These are phyloP conservation scores for Austroboletus festivus DNA, from an alignment of 768 basidiomycete genomes.

Conservation along the genomic window DNA sequence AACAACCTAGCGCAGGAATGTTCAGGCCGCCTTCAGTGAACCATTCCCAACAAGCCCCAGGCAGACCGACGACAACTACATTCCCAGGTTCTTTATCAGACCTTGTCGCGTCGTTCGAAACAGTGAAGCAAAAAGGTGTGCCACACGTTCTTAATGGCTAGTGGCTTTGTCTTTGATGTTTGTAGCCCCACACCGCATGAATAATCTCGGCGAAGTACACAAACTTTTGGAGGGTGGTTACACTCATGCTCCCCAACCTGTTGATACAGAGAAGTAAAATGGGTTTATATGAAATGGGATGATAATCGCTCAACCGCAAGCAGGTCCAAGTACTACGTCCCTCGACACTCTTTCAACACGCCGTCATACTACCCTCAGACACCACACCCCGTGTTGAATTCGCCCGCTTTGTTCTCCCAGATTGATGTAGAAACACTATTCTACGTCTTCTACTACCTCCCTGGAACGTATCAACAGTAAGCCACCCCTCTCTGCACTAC, in stretches of 20 bases:
- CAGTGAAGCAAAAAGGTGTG: slow-evolving; percentile 92
- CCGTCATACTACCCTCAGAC: slow-evolving; percentile 92
- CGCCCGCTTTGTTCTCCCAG: slow-evolving; percentile 81
- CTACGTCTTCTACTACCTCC: slow-evolving; percentile 97
- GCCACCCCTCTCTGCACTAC: background rate
- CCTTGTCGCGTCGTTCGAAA: slow-evolving; percentile 91
- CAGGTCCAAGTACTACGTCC: slow-evolving; percentile 96
- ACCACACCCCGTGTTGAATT: slow-evolving; percentile 75
- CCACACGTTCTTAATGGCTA: background rate
- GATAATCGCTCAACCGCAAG: slow-evolving; percentile 8
- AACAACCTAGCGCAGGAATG: slow-evolving; percentile 38
- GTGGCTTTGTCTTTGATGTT: slow-evolving; percentile 2
- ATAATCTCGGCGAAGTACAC: slow-evolving; percentile 86
- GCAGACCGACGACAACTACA: slow-evolving; percentile 43
- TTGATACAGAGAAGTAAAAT: slow-evolving; percentile 93
- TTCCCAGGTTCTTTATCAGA: slow-evolving; percentile 89
- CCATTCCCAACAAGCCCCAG: slow-evolving; percentile 41
- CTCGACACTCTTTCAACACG: slow-evolving; percentile 88
- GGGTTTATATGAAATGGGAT: slow-evolving; percentile 10
- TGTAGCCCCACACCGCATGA: slow-evolving; percentile 74
- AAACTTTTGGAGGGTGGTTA: slow-evolving; percentile 93
- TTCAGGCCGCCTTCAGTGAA: slow-evolving; percentile 55
- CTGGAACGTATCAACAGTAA: slow-evolving; percentile 97
- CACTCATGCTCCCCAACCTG: slow-evolving; percentile 82
- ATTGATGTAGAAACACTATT: slow-evolving; percentile 97